phyloP scores from a whole-genome alignment of 2,329 filamentous ascomycete species.

The Sphaceloma murrayae region DNA sequence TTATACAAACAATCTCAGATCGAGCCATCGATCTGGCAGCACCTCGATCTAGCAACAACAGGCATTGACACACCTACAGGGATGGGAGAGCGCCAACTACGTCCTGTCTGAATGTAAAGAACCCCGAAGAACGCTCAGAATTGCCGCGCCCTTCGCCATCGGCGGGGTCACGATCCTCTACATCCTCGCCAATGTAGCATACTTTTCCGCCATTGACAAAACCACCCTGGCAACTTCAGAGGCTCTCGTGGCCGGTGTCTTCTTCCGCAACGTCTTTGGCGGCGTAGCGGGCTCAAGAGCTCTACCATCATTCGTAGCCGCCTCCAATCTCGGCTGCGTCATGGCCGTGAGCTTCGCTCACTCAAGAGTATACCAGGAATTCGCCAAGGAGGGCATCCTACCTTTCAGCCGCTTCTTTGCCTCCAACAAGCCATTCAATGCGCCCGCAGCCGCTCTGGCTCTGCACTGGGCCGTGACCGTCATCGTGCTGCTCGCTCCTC shows the following conservation, averaged over 20 bases:
- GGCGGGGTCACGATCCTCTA: slow-evolving; percentile 50
- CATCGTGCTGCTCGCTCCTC: slow-evolving; percentile 57
- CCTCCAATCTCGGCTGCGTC: slow-evolving; percentile 60
- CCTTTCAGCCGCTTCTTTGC: slow-evolving; percentile 55
- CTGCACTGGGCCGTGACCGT: slow-evolving; percentile 55
- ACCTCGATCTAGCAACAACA: not conserved
- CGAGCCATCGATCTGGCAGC: no score
- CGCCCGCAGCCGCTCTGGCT: slow-evolving; percentile 49
- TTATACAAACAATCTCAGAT: no score
- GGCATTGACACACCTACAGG: slow-evolving; percentile 23
- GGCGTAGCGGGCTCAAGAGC: slow-evolving; percentile 43
- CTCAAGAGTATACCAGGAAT: slow-evolving; percentile 55
- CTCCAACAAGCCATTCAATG: slow-evolving; percentile 55
- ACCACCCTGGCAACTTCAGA: slow-evolving; percentile 46
- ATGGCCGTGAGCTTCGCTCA: slow-evolving; percentile 60
- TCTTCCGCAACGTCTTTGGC: slow-evolving; percentile 50
- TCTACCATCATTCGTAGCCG: slow-evolving; percentile 55
- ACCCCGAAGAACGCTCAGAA: slow-evolving; percentile 53
- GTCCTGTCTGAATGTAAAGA: slow-evolving; percentile 55
- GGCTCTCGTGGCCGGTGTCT: slow-evolving; percentile 46
- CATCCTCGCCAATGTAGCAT: slow-evolving; percentile 41
- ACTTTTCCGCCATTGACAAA: slow-evolving; percentile 53
- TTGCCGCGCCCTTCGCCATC: slow-evolving; percentile 51
- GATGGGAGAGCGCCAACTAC: slow-evolving; percentile 61
- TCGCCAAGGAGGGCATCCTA: slow-evolving; percentile 56